These are phyloP conservation scores for Podila verticillata DNA, from an alignment of 192 early-diverging fungal genomes.

Conservation along the genomic window DNA sequence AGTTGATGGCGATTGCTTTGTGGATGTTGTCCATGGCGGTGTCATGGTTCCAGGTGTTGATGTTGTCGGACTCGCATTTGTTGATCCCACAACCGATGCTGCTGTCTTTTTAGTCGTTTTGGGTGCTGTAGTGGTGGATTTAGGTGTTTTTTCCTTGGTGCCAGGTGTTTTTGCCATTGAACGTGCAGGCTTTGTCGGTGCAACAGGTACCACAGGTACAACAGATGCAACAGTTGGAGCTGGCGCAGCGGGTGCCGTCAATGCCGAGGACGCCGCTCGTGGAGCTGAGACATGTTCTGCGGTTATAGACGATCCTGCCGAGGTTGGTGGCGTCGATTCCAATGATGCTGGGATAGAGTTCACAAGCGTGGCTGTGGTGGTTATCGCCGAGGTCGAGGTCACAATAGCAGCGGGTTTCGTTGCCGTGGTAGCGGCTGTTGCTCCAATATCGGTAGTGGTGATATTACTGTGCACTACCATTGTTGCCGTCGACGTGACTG, in stretches of 20 bases:
- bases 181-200: neutral
- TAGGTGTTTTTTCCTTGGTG: neutral
- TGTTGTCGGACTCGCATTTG: neutral
- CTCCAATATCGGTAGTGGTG: neutral
- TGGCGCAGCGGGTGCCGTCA: no score
- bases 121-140: neutral
- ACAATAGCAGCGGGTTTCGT: no score
- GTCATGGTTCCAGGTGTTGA: neutral
- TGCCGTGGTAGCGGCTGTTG: neutral
- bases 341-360: no score
- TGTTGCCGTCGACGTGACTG: neutral
- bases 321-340: no score
- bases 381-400: no score
- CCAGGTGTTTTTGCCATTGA: neutral
- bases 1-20: slow-evolving; percentile 2
- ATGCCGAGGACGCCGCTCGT: no score
- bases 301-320: no score
- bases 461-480: neutral
- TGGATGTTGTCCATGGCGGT: neutral
- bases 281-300: no score
- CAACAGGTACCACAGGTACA: neutral
- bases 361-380: no score
- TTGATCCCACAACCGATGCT: neutral
- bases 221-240: no score
- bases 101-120: neutral